Conservation (phyloP, 352 stramenopile genomes). For the Aphanomyces invadans region DNA sequence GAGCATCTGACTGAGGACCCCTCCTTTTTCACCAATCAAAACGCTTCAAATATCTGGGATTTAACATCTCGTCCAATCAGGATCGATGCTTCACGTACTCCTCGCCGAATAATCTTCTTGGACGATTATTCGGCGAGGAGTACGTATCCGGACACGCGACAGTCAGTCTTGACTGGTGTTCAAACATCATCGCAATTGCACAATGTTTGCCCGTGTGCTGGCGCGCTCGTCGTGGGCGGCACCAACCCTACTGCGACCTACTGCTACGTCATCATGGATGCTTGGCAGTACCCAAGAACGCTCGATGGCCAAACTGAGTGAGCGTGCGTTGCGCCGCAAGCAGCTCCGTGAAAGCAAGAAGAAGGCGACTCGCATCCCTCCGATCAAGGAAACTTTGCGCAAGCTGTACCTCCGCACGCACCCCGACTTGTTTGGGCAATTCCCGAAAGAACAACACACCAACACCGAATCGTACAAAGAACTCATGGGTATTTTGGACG, state of each 20-base stretch:
- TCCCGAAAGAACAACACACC: constrained; percentile 48
- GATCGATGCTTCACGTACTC: no score
- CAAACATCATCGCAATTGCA: not conserved
- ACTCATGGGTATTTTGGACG: constrained; percentile 68
- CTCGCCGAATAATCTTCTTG: no score
- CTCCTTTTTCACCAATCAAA: constrained; percentile 6
- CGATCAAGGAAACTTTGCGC: constrained; percentile 66
- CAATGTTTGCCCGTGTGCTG: constrained; percentile 4
- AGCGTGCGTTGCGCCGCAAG: constrained; percentile 58
- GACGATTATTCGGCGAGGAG: no score
- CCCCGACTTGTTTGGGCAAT: constrained; percentile 65
- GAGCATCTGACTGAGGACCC: not conserved
- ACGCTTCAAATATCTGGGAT: no score
- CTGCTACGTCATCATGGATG: not conserved
- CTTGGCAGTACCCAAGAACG: not conserved
- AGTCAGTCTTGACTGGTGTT: not conserved
- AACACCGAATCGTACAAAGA: constrained; percentile 78
- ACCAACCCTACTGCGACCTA: not conserved
- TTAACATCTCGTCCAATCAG: no score
- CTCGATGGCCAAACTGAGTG: constrained; percentile 46
- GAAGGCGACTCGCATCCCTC: constrained; percentile 42
- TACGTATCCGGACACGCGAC: not conserved
- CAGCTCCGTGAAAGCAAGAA: constrained; percentile 75
- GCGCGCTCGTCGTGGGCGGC: not conserved
- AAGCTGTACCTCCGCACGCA: constrained; percentile 79